Evolutionary conservation across 2,329 filamentous ascomycete genomes (phyloP).

Genomic region (Amylocarpus encephaloides): DNA sequence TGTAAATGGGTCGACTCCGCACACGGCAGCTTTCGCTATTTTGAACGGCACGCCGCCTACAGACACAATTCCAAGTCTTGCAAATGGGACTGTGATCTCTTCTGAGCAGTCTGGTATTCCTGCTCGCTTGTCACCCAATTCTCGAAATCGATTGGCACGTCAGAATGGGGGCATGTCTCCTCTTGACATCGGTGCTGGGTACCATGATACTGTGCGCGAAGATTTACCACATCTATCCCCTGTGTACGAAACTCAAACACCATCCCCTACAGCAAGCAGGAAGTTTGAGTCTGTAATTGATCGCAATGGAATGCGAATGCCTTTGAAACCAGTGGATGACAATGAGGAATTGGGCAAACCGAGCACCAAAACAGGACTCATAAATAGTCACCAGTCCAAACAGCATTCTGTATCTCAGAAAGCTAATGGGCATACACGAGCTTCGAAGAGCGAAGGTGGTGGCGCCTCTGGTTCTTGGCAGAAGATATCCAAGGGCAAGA

Average conservation of each 20-base stretch:
- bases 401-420: conserved; percentile 26
- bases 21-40: background rate
- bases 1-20: conserved; percentile 24
- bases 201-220: conserved; percentile 23
- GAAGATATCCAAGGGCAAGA: conserved; percentile 50
- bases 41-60: background rate
- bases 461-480: conserved; percentile 47
- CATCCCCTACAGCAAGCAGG: conserved; percentile 57
- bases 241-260: conserved; percentile 66
- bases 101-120: conserved; percentile 16
- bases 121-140: conserved; percentile 25
- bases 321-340: conserved; percentile 14
- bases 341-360: conserved; percentile 10
- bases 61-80: conserved; percentile 6
- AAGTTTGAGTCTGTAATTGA: conserved; percentile 40
- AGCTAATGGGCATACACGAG: conserved; percentile 48
- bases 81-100: conserved; percentile 15
- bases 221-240: conserved; percentile 53
- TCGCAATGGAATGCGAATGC: conserved; percentile 12
- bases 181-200: conserved; percentile 26
- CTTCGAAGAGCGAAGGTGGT: conserved; percentile 48
- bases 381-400: conserved; percentile 32
- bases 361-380: conserved; percentile 15
- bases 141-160: conserved; percentile 20
- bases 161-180: conserved; percentile 29